Evolutionary conservation across 768 basidiomycete genomes (phyloP).

Genomic region (Boletellus emodensis): DNA sequence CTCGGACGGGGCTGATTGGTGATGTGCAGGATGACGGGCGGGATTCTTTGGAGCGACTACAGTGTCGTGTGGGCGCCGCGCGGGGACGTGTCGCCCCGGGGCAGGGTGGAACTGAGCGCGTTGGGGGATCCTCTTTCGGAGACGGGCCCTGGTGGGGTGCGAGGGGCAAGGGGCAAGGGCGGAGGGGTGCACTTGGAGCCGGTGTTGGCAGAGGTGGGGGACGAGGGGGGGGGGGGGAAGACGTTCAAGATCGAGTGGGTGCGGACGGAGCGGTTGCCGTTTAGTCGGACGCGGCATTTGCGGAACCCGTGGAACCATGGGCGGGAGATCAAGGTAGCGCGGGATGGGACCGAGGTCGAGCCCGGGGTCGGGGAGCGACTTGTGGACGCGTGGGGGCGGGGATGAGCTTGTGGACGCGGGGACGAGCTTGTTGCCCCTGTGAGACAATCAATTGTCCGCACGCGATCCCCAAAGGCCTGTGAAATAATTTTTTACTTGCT

Average conservation of each 20-base stretch:
- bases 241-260: constrained; percentile 85
- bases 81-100: constrained; percentile 25
- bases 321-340: constrained; percentile 72
- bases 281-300: constrained; percentile 70
- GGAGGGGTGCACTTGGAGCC: constrained; percentile 20
- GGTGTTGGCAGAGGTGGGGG: constrained; percentile 22
- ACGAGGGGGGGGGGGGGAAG: constrained; percentile 58
- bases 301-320: constrained; percentile 94
- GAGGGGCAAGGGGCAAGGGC: constrained; percentile 6
- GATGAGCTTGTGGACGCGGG: no score
- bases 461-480: no score
- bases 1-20: constrained; percentile 1
- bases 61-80: constrained; percentile 57
- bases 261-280: constrained; percentile 64
- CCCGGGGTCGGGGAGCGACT: constrained; percentile 65
- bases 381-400: constrained; percentile 39
- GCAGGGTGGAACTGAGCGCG: no score
- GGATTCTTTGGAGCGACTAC: constrained; percentile 49
- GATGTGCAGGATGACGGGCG: constrained; percentile 56
- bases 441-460: no score
- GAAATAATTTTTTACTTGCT: no score
- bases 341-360: constrained; percentile 92
- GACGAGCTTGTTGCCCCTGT: no score
- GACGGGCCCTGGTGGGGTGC: no score
- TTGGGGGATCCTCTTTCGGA: no score